A percentile compares a stretch with the other conserved stretches of the same genome.
Conservation (phyloP, 148 eudicot species). For the Camellia lanceoleosa region DNA sequence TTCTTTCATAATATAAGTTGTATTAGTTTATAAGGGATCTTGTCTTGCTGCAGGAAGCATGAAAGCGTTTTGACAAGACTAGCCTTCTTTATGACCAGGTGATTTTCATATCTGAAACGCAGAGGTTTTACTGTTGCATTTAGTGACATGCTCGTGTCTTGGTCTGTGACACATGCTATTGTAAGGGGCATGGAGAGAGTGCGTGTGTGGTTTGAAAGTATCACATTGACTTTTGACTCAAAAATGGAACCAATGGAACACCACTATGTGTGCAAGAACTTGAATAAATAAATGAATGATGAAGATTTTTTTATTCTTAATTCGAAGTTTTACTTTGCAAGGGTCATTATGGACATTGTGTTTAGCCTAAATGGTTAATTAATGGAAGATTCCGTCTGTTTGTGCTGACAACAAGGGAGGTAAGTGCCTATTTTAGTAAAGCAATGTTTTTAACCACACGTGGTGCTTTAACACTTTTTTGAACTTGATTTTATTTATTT, state of each 20-base stretch:
- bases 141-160: constrained; percentile 1
- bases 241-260: no score
- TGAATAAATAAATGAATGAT: not conserved
- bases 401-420: not conserved
- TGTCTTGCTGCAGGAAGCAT: constrained; percentile 76
- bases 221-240: not conserved
- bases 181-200: not conserved
- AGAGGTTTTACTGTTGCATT: constrained; percentile 1
- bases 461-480: not conserved
- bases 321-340: not conserved
- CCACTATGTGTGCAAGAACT: not conserved
- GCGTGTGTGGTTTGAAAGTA: not conserved
- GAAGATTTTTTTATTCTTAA: not conserved
- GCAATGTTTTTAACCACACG: not conserved
- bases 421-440: not conserved
- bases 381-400: not conserved
- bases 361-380: not conserved
- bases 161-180: not conserved
- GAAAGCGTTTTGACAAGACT: constrained; percentile 97
- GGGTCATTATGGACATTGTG: not conserved
- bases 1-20: not conserved
- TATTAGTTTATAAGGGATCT: constrained; percentile 21
- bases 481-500: not conserved
- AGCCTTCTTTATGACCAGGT: constrained; percentile 94
- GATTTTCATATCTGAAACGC: constrained; percentile 19